Evolutionary conservation across 2,329 filamentous ascomycete species (phyloP), one percentile per base, ranked within the genome.

Genomic region (Tolypocladium tropicale): DNA sequence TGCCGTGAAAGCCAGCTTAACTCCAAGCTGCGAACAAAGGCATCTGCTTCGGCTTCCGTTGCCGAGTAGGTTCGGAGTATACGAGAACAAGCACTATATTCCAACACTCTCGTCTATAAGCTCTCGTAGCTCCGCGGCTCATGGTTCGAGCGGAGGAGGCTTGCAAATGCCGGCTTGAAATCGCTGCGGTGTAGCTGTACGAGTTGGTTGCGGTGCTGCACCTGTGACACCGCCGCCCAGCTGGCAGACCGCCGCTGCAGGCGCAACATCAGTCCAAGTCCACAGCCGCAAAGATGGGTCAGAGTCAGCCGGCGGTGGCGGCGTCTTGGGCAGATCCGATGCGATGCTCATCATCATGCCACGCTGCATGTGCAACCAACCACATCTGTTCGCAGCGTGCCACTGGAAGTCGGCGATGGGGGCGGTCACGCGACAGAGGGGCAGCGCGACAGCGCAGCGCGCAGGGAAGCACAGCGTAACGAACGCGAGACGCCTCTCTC

Each of bases 161-260:
- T 55, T 30, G 50, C 23, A 55, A 56, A 53, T 56, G 58, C 57
- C 58, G 58, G 51, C 30, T n/a, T 30, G 49, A 25, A 30, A 55
- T 28, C 28, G 18, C 28, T n/a, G 46, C 14, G 18, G 25, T 16
- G 23, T 48, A n/a, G 43, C 43, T n/a, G 25, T 49, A 28, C 46
- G 10, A n/a, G n/a, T n/a, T n/a, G n/a, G n/a, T n/a, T n/a, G n/a
- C n/a, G n/a, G n/a, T n/a, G n/a, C 25, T n/a, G 46, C 28, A 9
- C 9, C 46, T 11, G 43, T 18, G 25, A 18, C 43, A 48, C 43
- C 4, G 39, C 39, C n/a, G n/a, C 6, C 36, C 36, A 39, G 21
- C 21, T 21, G 39, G 39, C 39, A 43, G n/a, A 14, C 14, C 25
- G 21, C 41, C 25, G 25, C 14, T 43, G 21, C 41, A 46, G 25